These are phyloP conservation scores for Aspergillus persii DNA, from an alignment of 2,329 filamentous ascomycete genomes.

Conservation along the genomic window DNA sequence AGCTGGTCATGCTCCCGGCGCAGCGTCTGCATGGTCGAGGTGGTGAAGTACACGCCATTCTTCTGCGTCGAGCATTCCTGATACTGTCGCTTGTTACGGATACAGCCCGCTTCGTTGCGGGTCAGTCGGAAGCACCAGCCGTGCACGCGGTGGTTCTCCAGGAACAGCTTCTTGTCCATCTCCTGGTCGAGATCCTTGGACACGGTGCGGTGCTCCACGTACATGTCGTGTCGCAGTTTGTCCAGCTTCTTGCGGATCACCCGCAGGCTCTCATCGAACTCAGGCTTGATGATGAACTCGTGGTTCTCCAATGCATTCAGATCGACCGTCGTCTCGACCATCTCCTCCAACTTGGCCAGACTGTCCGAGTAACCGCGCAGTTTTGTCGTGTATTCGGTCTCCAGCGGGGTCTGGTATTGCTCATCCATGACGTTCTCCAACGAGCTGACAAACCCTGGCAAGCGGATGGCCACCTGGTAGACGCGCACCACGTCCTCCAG, in stretches of 20 bases:
- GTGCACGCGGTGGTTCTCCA: slow-evolving; percentile 93
- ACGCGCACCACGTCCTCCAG: slow-evolving; percentile 93
- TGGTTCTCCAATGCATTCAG: slow-evolving; percentile 93
- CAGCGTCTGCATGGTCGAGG: slow-evolving; percentile 71
- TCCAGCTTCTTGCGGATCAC: slow-evolving; percentile 92
- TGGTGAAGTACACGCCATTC: slow-evolving; percentile 98
- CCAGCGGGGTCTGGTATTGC: slow-evolving; percentile 80
- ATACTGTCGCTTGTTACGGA: slow-evolving; percentile 85
- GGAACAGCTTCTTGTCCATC: slow-evolving; percentile 95
- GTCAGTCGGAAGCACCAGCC: slow-evolving; percentile 97
- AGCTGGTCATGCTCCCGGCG: slow-evolving; percentile 92
- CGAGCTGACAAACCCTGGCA: slow-evolving; percentile 86
- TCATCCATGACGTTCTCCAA: slow-evolving; percentile 96
- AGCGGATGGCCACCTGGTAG: slow-evolving; percentile 88
- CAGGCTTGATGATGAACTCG: slow-evolving; percentile 98
- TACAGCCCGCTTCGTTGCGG: slow-evolving; percentile 83
- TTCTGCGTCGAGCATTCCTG: slow-evolving; percentile 97
- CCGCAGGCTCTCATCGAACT: slow-evolving; percentile 86
- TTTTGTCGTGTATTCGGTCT: slow-evolving; percentile 82
- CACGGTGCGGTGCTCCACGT: slow-evolving; percentile 73
- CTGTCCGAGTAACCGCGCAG: slow-evolving; percentile 73
- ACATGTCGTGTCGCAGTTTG: slow-evolving; percentile 76
- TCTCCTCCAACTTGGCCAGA: slow-evolving; percentile 84
- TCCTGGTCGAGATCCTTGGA: slow-evolving; percentile 84
- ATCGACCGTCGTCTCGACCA: slow-evolving; percentile 98